A percentile compares a stretch with the other conserved stretches of the same genome.
These are phyloP conservation scores for Lipomyces japonicus DNA, from an alignment of 805 yeast species.

Conservation along the genomic window DNA sequence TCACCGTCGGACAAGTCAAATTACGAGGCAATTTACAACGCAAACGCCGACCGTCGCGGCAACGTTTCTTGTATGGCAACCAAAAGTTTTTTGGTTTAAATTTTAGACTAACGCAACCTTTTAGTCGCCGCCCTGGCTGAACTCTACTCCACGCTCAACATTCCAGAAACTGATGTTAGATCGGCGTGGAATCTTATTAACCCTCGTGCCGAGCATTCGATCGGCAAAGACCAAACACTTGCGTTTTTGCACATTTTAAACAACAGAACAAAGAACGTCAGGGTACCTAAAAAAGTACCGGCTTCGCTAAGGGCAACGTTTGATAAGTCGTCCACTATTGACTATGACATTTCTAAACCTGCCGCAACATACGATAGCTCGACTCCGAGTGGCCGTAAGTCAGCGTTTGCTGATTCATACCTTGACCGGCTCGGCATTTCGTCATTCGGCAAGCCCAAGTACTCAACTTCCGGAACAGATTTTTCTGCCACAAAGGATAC, in stretches of 20 bases:
- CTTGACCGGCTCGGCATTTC: conserved; percentile 30
- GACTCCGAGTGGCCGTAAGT: conserved; percentile 17
- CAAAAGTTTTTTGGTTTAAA: neutral
- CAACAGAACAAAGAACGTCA: conserved; percentile 78
- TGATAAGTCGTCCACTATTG: conserved; percentile 62
- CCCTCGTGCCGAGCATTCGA: conserved; percentile 80
- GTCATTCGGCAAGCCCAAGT: conserved; percentile 42
- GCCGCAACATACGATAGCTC: neutral
- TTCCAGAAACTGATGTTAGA: conserved; percentile 79
- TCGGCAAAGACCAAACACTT: conserved; percentile 88
- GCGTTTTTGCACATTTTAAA: conserved; percentile 87
- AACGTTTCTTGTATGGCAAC: conserved; percentile 53
- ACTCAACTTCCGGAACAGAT: conserved; percentile 55
- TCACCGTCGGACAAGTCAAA: conserved; percentile 78
- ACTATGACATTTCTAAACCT: conserved; percentile 23
- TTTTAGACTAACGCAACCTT: neutral
- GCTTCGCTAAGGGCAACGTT: conserved; percentile 87
- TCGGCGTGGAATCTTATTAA: conserved; percentile 91
- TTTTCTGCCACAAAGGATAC: conserved; percentile 65
- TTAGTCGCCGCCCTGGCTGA: conserved; percentile 58
- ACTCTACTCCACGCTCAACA: conserved; percentile 66
- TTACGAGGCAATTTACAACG: conserved; percentile 73
- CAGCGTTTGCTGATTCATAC: conserved; percentile 36
- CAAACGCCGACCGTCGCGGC: conserved; percentile 74
- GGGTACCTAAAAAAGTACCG: conserved; percentile 94